phyloP scores from a whole-genome alignment of 495 filamentous ascomycete species.

The Lepraria neglecta region DNA sequence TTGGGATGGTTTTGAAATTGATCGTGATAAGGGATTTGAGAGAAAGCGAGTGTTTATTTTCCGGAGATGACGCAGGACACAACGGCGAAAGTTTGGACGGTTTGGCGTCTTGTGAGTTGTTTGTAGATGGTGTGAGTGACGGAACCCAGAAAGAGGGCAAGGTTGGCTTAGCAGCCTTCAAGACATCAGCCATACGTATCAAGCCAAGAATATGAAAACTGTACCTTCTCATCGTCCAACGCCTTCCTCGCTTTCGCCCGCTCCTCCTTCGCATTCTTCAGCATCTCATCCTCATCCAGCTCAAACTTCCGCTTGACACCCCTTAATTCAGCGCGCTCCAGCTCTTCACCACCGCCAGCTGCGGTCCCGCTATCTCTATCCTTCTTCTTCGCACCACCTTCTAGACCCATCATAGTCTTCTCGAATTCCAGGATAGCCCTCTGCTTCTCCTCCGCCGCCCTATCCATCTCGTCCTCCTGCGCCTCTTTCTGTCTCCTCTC shows the following conservation, averaged over 20 bases:
- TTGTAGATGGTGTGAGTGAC: constrained; percentile 66
- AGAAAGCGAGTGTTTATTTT: constrained; percentile 67
- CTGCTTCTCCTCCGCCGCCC: constrained; percentile 54
- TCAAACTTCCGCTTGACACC: constrained; percentile 72
- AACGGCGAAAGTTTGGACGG: constrained; percentile 64
- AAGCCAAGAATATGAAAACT: background rate
- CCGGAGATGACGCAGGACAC: constrained; percentile 70
- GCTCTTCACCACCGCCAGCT: constrained; percentile 61
- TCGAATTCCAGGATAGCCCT: constrained; percentile 58
- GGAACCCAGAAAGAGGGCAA: constrained; percentile 94
- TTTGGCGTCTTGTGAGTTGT: constrained; percentile 46
- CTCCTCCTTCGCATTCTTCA: constrained; percentile 63
- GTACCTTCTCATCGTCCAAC: constrained; percentile 69
- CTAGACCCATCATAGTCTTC: constrained; percentile 35
- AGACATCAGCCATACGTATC: background rate
- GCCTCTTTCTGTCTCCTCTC: constrained; percentile 52
- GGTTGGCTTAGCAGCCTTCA: constrained; percentile 55
- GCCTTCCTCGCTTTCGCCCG: constrained; percentile 58
- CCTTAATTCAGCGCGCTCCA: constrained; percentile 39
- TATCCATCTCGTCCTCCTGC: constrained; percentile 44
- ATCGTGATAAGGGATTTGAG: constrained; percentile 76
- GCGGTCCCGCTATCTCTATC: constrained; percentile 32
- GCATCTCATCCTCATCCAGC: constrained; percentile 73
- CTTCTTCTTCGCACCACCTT: constrained; percentile 16
- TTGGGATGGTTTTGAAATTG: constrained; percentile 63